These are phyloP conservation scores for Chiua virens DNA, from an alignment of 768 basidiomycete genomes.

Conservation along the genomic window DNA sequence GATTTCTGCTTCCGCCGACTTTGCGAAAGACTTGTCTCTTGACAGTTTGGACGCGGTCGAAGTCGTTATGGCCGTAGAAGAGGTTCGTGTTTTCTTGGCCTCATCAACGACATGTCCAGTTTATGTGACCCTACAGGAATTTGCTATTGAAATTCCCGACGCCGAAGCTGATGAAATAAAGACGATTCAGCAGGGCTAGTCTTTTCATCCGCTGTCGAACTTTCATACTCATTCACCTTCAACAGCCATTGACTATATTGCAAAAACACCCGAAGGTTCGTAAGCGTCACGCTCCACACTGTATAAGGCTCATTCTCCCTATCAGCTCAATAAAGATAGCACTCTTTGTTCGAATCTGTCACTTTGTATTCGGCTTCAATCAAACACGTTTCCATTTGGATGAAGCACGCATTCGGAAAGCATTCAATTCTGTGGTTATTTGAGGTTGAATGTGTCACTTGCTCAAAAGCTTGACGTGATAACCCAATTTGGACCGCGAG, in stretches of 20 bases:
- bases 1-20: constrained; percentile 60
- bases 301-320: constrained; percentile 11
- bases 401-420: background rate
- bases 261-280: constrained; percentile 86
- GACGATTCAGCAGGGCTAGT: constrained; percentile 85
- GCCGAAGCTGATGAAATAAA: constrained; percentile 93
- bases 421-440: background rate
- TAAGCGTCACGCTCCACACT: constrained; percentile 8
- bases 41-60: constrained; percentile 98
- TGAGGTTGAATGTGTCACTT: constrained; percentile 5
- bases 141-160: constrained; percentile 97
- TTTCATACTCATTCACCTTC: constrained; percentile 6
- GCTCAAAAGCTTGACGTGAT: constrained; percentile 6
- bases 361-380: constrained; percentile 22
- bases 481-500: constrained; percentile 6
- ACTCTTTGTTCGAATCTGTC: constrained; percentile 6
- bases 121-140: constrained; percentile 60
- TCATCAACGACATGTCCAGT: constrained; percentile 2
- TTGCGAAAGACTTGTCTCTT: constrained; percentile 55
- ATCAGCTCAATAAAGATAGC: constrained; percentile 46
- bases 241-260: constrained; percentile 91
- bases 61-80: constrained; percentile 98
- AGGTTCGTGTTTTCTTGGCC: constrained; percentile 43
- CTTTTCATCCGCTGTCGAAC: background rate
- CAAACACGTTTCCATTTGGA: constrained; percentile 6